Evolutionary conservation across 768 basidiomycete genomes (phyloP).

Genomic region (Dacryopinax spathularia): DNA sequence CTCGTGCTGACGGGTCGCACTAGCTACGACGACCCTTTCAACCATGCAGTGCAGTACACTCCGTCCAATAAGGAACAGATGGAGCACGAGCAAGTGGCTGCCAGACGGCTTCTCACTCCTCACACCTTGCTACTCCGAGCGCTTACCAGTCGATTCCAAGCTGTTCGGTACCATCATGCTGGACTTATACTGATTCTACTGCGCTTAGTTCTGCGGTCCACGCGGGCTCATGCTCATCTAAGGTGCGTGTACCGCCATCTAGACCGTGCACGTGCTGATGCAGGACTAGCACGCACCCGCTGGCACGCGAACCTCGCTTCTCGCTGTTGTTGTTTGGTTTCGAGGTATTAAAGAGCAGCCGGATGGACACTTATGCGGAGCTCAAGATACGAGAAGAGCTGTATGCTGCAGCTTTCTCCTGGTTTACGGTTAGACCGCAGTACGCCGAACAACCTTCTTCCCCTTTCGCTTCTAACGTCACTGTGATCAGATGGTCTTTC

Average conservation of each 20-base stretch:
- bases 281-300: constrained; percentile 61
- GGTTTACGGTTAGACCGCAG: constrained; percentile 93
- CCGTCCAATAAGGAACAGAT: constrained; percentile 79
- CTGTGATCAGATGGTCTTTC: constrained; percentile 66
- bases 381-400: constrained; percentile 55
- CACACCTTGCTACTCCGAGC: constrained; percentile 77
- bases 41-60: constrained; percentile 69
- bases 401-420: constrained; percentile 68
- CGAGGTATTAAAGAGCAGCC: constrained; percentile 76
- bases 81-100: constrained; percentile 53
- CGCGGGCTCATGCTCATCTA: constrained; percentile 49
- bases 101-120: constrained; percentile 62
- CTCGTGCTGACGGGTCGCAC: neutral
- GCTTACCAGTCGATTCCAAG: constrained; percentile 82
- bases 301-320: constrained; percentile 82
- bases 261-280: neutral
- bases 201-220: constrained; percentile 69
- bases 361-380: constrained; percentile 72
- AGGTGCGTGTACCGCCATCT: constrained; percentile 39
- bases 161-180: constrained; percentile 74
- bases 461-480: neutral
- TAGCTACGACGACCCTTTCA: constrained; percentile 85
- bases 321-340: constrained; percentile 87
- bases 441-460: constrained; percentile 29
- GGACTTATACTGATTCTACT: constrained; percentile 77